Evolutionary conservation across 1,284 basidiomycete species (phyloP), one percentile per base, ranked within the genome.

Genomic region (Heterobasidion irregulare): DNA sequence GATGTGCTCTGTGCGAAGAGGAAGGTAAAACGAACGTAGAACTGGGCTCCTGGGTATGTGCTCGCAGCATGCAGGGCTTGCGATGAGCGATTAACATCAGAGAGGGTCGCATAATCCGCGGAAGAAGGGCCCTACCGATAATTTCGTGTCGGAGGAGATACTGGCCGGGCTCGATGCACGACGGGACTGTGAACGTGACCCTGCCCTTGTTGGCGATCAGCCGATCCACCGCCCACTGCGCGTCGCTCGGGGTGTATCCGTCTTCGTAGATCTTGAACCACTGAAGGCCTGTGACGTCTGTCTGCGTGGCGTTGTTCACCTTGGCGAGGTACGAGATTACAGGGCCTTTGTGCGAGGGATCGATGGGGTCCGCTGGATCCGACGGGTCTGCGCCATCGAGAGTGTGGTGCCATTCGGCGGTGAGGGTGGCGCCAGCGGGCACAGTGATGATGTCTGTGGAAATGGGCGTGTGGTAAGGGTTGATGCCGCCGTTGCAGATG

Each of bases 401-500:
- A 1, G 74, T 76, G 64, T 80, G 78, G 61, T 79, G 79, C 72
- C 73, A 82, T 62, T 81, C 75, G 9, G 79, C 72, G 8, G 77
- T 80, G 16, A 82, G 72, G 56, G 69, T 69, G 7, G 75, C 63
- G 13, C 80, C 79, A 55, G 78, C 72, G 52, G 83, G 67, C 33
- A 80, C 75, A 43, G 69, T 66, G 67, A 86, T 74, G 62, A 84
- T 65, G 12, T 71, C 62, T 53, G 72, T 65, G 49, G 80, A 72
- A 58, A 84, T 66, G 15, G 78, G 76, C 60, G 75, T 67, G 67
- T 80, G 74, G 65, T 78, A 80, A 0, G 79, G 79, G 64, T 81
- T 82, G 63, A 82, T 80, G 34, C 80, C 79, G 36, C 80, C 79
- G 56, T 83, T 82, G 70, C 80, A 82, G 56, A 80, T 79, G 49